Base-by-base conservation (phyloP, 371 early-diverging fungal genomes). In the Circinella umbellata region DNA sequence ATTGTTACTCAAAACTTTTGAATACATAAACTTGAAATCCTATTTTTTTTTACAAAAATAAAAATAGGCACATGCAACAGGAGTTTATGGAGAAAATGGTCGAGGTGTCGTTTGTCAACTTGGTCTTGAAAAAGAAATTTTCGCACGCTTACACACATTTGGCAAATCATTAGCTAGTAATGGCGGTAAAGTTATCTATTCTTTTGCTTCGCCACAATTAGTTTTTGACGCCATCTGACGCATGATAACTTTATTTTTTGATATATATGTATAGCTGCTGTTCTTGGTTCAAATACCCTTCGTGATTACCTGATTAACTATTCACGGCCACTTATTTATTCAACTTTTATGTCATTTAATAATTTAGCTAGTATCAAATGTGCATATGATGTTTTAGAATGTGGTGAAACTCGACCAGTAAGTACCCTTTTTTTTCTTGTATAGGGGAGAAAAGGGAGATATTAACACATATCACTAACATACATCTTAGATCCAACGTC, bases 141-240 rank as follows among this genome's bases (percentile, higher is more conserved):
- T 91, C 87, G 93, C 91, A 4, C 85, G 94, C 35, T 75, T 95
- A 0, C 90, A 92, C 71, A 95, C 95, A 13, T 95, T 94, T 81
- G 93, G 95, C 63, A 95, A 95, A 71, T 92, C 91, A 1, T 80
- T 94, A 57, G 94, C 92, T 4, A 86, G 89, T 62, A 92, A 93
- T 75, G 95, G 95, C 76, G 93, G 92, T 92, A 82, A 72, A 55
- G 34, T 57, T 6, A 15, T 51, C 15, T 15, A 51, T 51, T 51
- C 7, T 51, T n/a, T 51, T 51, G 15, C 15, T n/a, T 13, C 8
- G 51, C 8, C 51, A 51, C 11, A 11, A 6, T 42, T 6, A 55
- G 59, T 53, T 38, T 4, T n/a, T 35, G 57, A 48, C 15, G 14
- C 17, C 14, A 51, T 34, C 37, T 49, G 64, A 35, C 55, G 14